Evolutionary conservation across 805 yeast species (phyloP).

Genomic region (Metschnikowia baotianmanensis): DNA sequence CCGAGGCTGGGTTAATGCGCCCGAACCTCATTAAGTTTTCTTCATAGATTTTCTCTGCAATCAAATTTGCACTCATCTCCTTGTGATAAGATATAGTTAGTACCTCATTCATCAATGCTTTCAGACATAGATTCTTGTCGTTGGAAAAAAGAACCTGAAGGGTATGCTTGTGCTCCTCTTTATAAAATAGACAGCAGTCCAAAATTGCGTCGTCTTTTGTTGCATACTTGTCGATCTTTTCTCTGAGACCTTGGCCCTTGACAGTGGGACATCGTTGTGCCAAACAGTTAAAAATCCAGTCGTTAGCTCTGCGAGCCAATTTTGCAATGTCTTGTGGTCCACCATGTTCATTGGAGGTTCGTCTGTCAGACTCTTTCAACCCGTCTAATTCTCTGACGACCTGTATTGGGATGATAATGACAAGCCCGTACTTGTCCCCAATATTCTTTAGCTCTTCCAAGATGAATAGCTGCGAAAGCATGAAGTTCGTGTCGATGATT

Average conservation of each 20-base stretch:
- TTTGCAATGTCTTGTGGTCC: constrained; percentile 42
- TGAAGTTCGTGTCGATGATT: constrained; percentile 81
- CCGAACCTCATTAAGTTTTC: constrained; percentile 35
- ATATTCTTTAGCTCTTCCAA: constrained; percentile 50
- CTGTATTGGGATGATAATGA: constrained; percentile 64
- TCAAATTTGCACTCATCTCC: constrained; percentile 43
- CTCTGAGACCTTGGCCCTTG: constrained; percentile 61
- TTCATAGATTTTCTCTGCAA: constrained; percentile 38
- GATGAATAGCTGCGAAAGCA: constrained; percentile 62
- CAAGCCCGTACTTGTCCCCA: constrained; percentile 42
- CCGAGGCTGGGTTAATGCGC: constrained; percentile 8
- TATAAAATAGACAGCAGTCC: constrained; percentile 76
- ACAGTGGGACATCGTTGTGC: constrained; percentile 52
- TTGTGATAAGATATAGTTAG: constrained; percentile 58
- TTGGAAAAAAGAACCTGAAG: constrained; percentile 68
- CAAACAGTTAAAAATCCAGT: constrained; percentile 67
- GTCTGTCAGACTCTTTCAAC: constrained; percentile 46
- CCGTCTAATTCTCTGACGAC: constrained; percentile 84
- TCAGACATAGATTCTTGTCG: constrained; percentile 78
- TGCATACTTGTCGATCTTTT: constrained; percentile 46
- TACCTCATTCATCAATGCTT: constrained; percentile 66
- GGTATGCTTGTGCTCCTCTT: constrained; percentile 30
- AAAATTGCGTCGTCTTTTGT: constrained; percentile 77
- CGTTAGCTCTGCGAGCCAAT: constrained; percentile 69
- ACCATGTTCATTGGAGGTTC: constrained; percentile 5